phyloP scores from a whole-genome alignment of 108 stramenopile genomes.

The Schizochytrium sp. region DNA sequence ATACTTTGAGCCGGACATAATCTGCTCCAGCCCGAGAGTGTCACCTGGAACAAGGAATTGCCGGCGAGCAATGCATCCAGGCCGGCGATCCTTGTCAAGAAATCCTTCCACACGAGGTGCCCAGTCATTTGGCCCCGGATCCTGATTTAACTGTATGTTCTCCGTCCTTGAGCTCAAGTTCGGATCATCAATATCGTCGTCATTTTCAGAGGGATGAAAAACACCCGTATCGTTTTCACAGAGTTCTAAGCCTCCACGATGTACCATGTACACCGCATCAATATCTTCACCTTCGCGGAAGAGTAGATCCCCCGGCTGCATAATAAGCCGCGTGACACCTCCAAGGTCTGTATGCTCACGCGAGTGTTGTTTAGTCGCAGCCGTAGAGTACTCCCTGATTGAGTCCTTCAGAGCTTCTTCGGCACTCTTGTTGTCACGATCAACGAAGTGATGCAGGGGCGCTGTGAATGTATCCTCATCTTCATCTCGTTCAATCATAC shows the following conservation, averaged over 20 bases:
- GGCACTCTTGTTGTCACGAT: constrained; percentile 12
- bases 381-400: neutral
- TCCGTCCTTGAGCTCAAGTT: neutral
- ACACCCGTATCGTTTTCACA: neutral
- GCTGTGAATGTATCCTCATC: constrained; percentile 6
- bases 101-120: constrained; percentile 5
- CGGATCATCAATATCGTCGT: neutral
- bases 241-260: constrained; percentile 33
- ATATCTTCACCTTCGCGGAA: constrained; percentile 8
- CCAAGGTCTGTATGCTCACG: neutral
- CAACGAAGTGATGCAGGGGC: neutral
- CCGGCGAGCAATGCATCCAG: neutral
- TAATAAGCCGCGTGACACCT: constrained; percentile 8
- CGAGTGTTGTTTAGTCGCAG: neutral
- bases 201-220: neutral
- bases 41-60: neutral
- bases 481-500: neutral
- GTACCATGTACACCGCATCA: constrained; percentile 55
- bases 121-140: neutral
- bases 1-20: constrained; percentile 12
- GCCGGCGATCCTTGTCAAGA: neutral
- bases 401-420: constrained; percentile 33
- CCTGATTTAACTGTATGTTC: neutral
- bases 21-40: constrained; percentile 49
- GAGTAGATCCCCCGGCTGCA: constrained; percentile 24